Percentiles rank a stretch among this genome's conserved stretches.
phyloP scores from a whole-genome alignment of 202 grass and related monocot genomes.

The Zoysia matrella region DNA sequence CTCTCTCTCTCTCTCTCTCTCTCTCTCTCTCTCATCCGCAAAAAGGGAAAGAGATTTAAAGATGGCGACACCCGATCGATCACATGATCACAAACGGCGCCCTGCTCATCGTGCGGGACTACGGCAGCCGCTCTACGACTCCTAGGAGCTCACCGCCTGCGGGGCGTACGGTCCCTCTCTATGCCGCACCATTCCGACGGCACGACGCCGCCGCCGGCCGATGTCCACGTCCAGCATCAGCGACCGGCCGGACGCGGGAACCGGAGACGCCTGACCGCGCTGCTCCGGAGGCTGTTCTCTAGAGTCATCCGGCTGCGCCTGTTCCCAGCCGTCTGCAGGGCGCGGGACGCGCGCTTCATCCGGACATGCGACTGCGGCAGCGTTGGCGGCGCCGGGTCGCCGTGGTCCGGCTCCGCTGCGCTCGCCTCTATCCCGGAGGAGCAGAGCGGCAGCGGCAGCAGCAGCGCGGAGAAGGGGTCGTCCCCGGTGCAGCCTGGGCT shows the following conservation, averaged over 20 bases:
- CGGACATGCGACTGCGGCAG: neutral
- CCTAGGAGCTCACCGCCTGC: conserved; percentile 50
- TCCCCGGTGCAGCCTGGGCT: neutral
- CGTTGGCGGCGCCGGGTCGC: conserved; percentile 30
- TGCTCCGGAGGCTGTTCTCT: conserved; percentile 44
- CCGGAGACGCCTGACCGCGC: conserved; percentile 5
- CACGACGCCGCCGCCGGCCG: neutral
- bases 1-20: neutral
- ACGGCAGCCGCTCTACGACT: conserved; percentile 64
- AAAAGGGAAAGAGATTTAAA: conserved; percentile 39
- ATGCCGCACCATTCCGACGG: conserved; percentile 41
- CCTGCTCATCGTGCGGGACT: conserved; percentile 41
- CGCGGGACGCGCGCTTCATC: neutral
- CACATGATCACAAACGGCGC: neutral
- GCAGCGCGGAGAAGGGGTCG: conserved; percentile 31
- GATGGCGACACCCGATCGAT: conserved; percentile 40
- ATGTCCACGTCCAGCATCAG: neutral
- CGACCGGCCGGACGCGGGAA: neutral
- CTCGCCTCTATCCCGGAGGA: conserved; percentile 60
- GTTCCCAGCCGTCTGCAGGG: conserved; percentile 6
- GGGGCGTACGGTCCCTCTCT: conserved; percentile 46
- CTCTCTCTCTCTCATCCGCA: neutral
- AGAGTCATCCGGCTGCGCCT: conserved; percentile 49
- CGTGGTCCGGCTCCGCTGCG: conserved; percentile 55
- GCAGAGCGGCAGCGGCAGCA: neutral